Base-by-base conservation (phyloP, 129 eudicot species). In the Helichrysum umbraculigerum region DNA sequence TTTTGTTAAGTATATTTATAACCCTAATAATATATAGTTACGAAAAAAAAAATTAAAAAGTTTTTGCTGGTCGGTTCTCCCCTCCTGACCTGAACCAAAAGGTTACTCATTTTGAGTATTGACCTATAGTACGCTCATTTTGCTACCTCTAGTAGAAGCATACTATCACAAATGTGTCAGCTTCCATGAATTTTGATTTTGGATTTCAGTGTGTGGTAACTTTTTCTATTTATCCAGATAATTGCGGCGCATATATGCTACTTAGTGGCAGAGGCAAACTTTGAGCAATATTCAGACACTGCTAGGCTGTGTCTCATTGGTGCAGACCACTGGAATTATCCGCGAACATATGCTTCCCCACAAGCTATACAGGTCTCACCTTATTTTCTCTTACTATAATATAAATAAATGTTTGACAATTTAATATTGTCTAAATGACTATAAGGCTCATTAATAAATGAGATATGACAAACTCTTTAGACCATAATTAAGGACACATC, bases 201-300 rank as follows among this genome's bases (percentile, higher is more conserved):
- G 12, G 42, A 14, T 35, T 51, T 71, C 63, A 73, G 30, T 37
- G 51, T 35, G 2, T 78, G 17, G 30, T 68, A 68, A 7, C 39
- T 21, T 30, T 11, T 9, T 44, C 34, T 12, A 54, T 34, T 73
- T 54, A 32, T 69, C n/a, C 88, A 93, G 99, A 88, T 91, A 60
- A 79, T 86, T 52, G 99, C 97, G 66, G 99, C 99, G 47, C 99
- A 94, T 80, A 94, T 89, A n/a, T 94, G 99, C 83, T 94, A 94
- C 88, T 80, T 94, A 71, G 89, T 94, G 59, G 99, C 99, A 32
- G 99, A 94, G 83, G 96, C 93, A 15, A 90, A 83, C 78, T 86
- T 94, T 83, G 99, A 89, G 76, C 85, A 87, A 70, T 94, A 87
- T 83, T 91, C 99, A 41, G 96, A 94, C 82, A 86, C 77, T 76